Conservation (phyloP, 2,329 filamentous ascomycete genomes). For the Penicillium olsonii region DNA sequence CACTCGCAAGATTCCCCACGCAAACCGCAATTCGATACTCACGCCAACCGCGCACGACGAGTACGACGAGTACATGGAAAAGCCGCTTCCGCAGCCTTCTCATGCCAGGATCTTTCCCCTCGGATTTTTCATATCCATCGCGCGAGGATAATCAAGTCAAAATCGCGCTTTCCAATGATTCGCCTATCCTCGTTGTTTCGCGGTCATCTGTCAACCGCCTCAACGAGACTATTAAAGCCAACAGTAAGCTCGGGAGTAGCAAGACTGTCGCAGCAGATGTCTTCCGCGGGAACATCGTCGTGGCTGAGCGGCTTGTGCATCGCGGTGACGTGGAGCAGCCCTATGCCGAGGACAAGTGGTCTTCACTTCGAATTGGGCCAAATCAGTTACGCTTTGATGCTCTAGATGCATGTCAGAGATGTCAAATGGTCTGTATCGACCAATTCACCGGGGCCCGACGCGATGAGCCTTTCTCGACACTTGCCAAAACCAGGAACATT, state of each 20-base stretch:
- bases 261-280: conserved; percentile 68
- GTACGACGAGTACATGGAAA: conserved; percentile 32
- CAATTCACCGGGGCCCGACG: conserved; percentile 76
- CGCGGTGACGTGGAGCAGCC: conserved; percentile 54
- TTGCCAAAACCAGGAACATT: conserved; percentile 82
- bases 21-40: conserved; percentile 67
- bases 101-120: conserved; percentile 59
- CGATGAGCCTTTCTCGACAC: conserved; percentile 83
- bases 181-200: conserved; percentile 84
- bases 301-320: conserved; percentile 56
- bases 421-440: conserved; percentile 95
- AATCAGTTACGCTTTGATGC: conserved; percentile 52
- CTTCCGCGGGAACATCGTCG: conserved; percentile 86
- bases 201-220: conserved; percentile 75
- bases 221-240: conserved; percentile 69
- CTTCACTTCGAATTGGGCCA: conserved; percentile 63
- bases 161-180: conserved; percentile 88
- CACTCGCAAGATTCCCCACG: conserved; percentile 79
- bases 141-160: conserved; percentile 45
- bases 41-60: conserved; percentile 68
- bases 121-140: conserved; percentile 50
- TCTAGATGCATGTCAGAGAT: conserved; percentile 81
- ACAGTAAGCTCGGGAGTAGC: conserved; percentile 52
- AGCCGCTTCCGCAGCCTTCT: conserved; percentile 21
- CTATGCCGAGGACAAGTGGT: conserved; percentile 83